A percentile compares a stretch with the other conserved stretches of the same genome.
Conservation (phyloP, 345 rosid genomes). For the Erodium maritimum region DNA sequence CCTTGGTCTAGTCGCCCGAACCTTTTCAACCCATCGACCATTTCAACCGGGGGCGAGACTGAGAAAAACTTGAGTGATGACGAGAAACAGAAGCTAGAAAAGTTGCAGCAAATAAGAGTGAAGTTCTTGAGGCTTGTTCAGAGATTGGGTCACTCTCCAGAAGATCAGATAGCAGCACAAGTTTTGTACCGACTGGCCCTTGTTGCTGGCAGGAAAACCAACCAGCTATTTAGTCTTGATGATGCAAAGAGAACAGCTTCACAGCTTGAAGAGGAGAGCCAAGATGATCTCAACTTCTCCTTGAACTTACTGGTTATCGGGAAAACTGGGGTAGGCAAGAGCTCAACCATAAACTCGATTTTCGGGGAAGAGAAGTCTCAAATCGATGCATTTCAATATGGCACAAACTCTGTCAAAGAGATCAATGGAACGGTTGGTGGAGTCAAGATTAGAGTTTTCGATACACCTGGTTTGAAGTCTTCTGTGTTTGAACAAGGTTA, state of each 20-base stretch:
- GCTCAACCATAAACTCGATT: conserved; percentile 63
- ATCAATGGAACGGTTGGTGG: conserved; percentile 42
- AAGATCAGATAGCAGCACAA: conserved; percentile 34
- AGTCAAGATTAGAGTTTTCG: conserved; percentile 37
- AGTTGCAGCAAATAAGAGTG: conserved; percentile 32
- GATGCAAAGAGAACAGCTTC: conserved; percentile 22
- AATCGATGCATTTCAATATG: conserved; percentile 43
- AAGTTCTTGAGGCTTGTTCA: conserved; percentile 49
- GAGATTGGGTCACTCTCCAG: conserved; percentile 28
- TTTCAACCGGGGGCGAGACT: background rate
- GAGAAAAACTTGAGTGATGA: conserved; percentile 21
- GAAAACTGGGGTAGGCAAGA: conserved; percentile 82
- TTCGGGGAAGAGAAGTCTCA: conserved; percentile 38
- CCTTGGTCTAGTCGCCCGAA: conserved; percentile 3
- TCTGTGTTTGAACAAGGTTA: conserved; percentile 31
- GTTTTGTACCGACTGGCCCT: conserved; percentile 24
- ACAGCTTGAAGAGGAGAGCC: conserved; percentile 32
- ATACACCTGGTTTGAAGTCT: conserved; percentile 64
- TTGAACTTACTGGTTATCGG: conserved; percentile 61
- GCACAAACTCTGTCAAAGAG: conserved; percentile 34
- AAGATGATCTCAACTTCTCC: conserved; percentile 26
- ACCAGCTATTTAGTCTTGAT: conserved; percentile 20
- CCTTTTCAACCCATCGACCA: background rate
- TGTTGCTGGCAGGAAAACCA: conserved; percentile 15
- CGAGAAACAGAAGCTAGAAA: conserved; percentile 36